Evolutionary conservation across 257 asterid genomes (phyloP), one percentile per base, ranked within the genome.

Genomic region (Capsicum chinense): DNA sequence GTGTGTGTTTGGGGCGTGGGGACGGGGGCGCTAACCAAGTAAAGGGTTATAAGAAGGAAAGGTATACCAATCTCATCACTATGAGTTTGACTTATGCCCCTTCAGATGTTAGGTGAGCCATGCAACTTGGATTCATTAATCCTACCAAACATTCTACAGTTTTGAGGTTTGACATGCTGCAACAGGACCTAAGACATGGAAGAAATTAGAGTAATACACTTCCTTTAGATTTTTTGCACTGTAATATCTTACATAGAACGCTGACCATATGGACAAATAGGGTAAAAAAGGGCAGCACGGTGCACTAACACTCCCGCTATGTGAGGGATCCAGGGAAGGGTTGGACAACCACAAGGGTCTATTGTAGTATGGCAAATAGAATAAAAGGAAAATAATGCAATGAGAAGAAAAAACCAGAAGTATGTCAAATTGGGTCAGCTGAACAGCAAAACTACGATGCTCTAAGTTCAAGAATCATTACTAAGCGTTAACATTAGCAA

Each of bases 61-160:
- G 63, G 26, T 76, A 52, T 52, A 76, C 42, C 21, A 26, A 76
- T 52, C 47, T 52, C 58, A 52, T 8, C n/a, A 42, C 44, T 70
- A 42, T 39, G 79, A 70, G 52, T 44, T 17, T 39, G 79, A 42
- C 44, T 70, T 70, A 56, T 70, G 9, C 2, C 10, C 35, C 35
- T 39, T 70, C 35, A 42, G 79, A 56, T 70, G 56, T 44, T 2
- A 47, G 52, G 16, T 70, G 79, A 42, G 35, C 13, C 54, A 44
- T 44, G 79, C 79, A 44, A 70, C 79, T 44, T 70, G 56, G 10
- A 42, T 70, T 9, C 57, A 44, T 44, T 44, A 57, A 44, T 70
- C 79, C n/a, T 70, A 16, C 57, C 79, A 76, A 0, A 33, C 62
- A 52, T 33, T 76, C 62, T 52, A 76, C 48, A 76, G 73, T 66